Base-by-base conservation (phyloP, 1,139 yeast species). In the Scheffersomyces segobiensis region DNA sequence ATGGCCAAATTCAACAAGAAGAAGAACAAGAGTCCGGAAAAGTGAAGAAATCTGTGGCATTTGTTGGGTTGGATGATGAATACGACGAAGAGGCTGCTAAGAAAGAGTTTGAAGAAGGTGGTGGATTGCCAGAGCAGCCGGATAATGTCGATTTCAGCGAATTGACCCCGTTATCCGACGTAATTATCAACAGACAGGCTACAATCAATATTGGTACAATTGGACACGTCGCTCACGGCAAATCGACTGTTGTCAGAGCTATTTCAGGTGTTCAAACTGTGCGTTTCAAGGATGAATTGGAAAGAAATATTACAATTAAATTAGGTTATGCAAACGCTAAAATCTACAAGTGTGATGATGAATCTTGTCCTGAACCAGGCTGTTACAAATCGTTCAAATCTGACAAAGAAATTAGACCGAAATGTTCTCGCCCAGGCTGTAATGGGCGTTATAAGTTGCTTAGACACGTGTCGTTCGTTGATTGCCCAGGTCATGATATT, bases 401-500 rank as follows among this genome's bases (percentile, higher is more conserved):
- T 54, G 98, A 92, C 72, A 93, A 91, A 77, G 99, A 95, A 79
- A 90, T 95, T 66, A 86, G 87, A 72, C 99, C 99, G 65, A 91
- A 89, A 73, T 92, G 98, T 79, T 89, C 88, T 72, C 85, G 91
- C 64, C 88, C 88, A 62, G 97, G 96, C 17, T 89, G 93, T 74
- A 71, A 73, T 19, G 97, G 97, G 62, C 91, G 97, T 73, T 93
- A 93, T 78, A 85, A 86, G 70, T 83, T 96, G 66, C 87, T 93
- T 55, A 92, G 99, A 79, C 99, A 96, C 74, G 99, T 96, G 58
- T 93, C 98, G 7, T 96, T 96, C 70, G 99, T 96, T 61, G 99
- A 96, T 83, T 96, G 99, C 82, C 99, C 99, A 60, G 99, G 99
- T 75, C 99, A 96, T 91, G 99, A 96, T 84, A 95, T 96, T 82